Percentiles rank a stretch among this genome's conserved stretches.
Evolutionary conservation across 306 rosid species (phyloP).

Genomic region (Quercus gilva): DNA sequence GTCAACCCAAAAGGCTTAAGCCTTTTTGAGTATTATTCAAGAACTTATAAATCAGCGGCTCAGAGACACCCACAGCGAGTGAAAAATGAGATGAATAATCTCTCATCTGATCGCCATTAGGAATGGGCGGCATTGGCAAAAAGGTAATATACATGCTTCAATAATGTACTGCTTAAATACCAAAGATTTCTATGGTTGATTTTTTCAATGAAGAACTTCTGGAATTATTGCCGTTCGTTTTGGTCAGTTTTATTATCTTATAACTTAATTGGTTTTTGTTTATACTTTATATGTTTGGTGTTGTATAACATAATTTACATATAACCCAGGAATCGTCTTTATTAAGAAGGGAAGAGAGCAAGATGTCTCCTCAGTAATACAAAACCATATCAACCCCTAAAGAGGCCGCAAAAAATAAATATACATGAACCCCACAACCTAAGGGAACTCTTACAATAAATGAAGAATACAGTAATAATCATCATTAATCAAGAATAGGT

Average conservation of each 20-base stretch:
- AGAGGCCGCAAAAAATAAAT: constrained; percentile 24
- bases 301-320: background rate
- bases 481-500: background rate
- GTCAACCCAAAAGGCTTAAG: too few relatives aligned
- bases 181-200: background rate
- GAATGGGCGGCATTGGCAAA: too few relatives aligned
- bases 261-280: background rate
- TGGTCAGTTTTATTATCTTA: background rate
- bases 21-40: too few relatives aligned
- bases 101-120: too few relatives aligned
- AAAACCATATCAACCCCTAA: constrained; percentile 17
- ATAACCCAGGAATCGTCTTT: constrained; percentile 10
- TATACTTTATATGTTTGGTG: background rate
- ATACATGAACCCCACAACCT: constrained; percentile 2
- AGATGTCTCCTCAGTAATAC: constrained; percentile 17
- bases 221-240: background rate
- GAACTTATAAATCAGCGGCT: too few relatives aligned
- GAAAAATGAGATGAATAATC: too few relatives aligned
- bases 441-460: constrained; percentile 11
- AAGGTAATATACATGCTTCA: too few relatives aligned
- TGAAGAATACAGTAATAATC: constrained; percentile 3
- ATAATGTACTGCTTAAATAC: background rate
- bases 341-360: constrained; percentile 21
- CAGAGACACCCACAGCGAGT: too few relatives aligned
- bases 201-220: background rate